Evolutionary conservation across 345 rosid genomes (phyloP).

Genomic region (Populus euphratica): DNA sequence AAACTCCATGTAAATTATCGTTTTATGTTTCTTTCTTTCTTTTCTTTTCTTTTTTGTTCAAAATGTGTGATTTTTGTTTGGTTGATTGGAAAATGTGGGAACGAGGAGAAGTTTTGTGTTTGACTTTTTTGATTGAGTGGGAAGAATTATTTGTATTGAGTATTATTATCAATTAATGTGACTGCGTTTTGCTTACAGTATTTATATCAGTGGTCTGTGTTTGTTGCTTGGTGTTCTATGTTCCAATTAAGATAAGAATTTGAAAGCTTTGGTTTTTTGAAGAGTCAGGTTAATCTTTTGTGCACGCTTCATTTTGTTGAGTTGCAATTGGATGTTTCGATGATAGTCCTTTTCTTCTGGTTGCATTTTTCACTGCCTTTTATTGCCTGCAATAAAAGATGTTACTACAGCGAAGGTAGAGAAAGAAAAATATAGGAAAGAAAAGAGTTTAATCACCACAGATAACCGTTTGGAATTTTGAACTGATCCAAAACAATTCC

Average conservation of each 20-base stretch:
- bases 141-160: neutral
- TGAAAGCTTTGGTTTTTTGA: neutral
- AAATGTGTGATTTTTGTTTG: neutral
- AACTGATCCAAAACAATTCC: no score
- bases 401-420: no score
- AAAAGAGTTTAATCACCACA: neutral
- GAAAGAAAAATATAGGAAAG: neutral
- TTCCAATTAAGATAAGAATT: neutral
- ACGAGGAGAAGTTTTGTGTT: neutral
- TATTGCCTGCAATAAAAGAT: neutral
- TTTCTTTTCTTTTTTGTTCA: neutral
- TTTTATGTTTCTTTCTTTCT: slow-evolving; percentile 4
- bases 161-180: neutral
- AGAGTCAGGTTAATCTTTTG: neutral
- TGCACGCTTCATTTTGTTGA: neutral
- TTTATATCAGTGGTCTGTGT: neutral
- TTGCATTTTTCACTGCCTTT: neutral
- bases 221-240: neutral
- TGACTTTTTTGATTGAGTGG: neutral
- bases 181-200: neutral
- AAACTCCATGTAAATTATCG: slow-evolving; percentile 22
- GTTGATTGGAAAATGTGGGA: neutral
- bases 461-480: neutral
- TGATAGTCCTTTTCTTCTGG: neutral
- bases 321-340: neutral